These are phyloP conservation scores for Thelonectria discophora DNA, from an alignment of 2,329 filamentous ascomycete genomes.

Conservation along the genomic window DNA sequence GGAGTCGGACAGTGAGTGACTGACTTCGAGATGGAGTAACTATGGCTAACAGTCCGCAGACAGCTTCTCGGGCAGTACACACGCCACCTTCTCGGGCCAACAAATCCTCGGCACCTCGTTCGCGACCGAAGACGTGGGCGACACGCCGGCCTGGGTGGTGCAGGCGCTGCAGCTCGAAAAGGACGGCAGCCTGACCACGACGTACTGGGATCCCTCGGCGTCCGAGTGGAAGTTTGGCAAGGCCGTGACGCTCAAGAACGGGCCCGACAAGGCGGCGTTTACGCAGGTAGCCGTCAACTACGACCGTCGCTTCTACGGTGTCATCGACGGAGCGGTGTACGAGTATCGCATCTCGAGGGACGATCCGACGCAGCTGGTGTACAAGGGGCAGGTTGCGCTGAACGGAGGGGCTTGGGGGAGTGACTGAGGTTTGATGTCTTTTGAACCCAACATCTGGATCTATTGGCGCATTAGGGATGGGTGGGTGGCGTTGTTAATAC, in stretches of 20 bases:
- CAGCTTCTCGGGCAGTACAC: background rate
- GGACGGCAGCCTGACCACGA: conserved; percentile 1
- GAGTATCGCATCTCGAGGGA: background rate
- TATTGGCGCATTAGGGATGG: too few species aligned
- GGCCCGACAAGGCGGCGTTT: background rate
- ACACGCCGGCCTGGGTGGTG: background rate
- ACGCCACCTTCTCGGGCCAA: conserved; percentile 3
- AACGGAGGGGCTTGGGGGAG: too few species aligned
- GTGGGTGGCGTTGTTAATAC: too few species aligned
- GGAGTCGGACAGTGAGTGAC: conserved; percentile 9
- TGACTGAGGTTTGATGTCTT: too few species aligned
- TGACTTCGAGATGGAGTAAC: too few species aligned
- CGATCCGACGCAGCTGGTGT: background rate
- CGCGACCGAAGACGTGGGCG: background rate
- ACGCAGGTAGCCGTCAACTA: background rate
- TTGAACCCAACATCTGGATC: too few species aligned
- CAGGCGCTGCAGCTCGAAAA: conserved; percentile 7
- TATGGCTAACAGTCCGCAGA: background rate
- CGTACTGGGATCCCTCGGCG: conserved; percentile 5
- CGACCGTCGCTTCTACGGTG: conserved; percentile 1
- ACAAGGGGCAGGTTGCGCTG: background rate
- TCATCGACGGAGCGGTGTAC: background rate
- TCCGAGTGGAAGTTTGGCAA: conserved; percentile 7
- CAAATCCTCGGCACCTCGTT: conserved; percentile 1
- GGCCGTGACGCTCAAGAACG: background rate